Percentiles rank a stretch among this genome's conserved stretches.
These are phyloP conservation scores for Camellia sinensis DNA, from an alignment of 148 eudicot species.

Conservation along the genomic window DNA sequence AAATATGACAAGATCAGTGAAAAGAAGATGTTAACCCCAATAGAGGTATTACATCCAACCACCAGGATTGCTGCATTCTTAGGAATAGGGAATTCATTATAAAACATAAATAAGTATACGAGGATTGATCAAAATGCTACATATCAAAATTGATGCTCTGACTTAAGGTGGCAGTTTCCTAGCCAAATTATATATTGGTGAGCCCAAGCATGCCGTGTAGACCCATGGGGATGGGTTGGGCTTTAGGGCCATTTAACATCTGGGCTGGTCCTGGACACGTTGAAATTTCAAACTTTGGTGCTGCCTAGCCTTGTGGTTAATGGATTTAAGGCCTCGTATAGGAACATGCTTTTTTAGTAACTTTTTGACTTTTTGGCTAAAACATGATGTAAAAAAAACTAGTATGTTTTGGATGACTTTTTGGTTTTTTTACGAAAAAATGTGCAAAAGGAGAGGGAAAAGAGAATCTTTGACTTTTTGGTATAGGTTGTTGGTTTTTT, in stretches of 20 bases:
- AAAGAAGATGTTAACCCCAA: slow-evolving; percentile 86
- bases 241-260: neutral
- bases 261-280: neutral
- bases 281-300: neutral
- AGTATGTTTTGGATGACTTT: no score
- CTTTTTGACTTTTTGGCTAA: no score
- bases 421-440: no score
- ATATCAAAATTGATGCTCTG: slow-evolving; percentile 2
- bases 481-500: no score
- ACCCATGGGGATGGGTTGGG: neutral
- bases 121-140: neutral
- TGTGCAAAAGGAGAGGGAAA: no score
- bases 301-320: neutral
- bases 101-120: neutral
- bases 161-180: neutral
- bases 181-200: neutral
- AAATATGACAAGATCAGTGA: slow-evolving; percentile 96
- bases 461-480: no score
- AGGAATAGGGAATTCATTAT: neutral
- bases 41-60: slow-evolving; percentile 55
- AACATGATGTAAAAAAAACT: no score
- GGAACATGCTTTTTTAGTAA: no score
- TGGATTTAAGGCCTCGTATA: neutral
- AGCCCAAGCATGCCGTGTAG: neutral
- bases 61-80: neutral